Base-by-base conservation (phyloP, 2,329 filamentous ascomycete species). In the Claviceps lovelessii region DNA sequence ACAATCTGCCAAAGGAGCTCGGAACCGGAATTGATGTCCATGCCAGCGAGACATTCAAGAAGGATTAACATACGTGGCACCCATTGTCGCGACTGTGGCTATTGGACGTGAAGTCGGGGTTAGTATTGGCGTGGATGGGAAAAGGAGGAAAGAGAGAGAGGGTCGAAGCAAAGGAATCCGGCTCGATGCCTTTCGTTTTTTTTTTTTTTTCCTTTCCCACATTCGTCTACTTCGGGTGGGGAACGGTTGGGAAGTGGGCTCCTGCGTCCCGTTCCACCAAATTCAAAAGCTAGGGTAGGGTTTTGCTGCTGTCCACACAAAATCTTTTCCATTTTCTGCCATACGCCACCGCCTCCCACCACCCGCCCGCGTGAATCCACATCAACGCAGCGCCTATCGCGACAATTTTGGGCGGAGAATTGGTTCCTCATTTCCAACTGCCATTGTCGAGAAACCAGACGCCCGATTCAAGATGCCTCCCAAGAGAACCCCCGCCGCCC, bases 401-500 rank as follows among this genome's bases (percentile, higher is more conserved):
- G 58, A 61, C 58, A 60, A 61, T 62, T 59, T 15, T 2, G 59
- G 56, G 56, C 5, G 3, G 58, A 55, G 60, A 62, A 9, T 31
- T 55, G 44, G 50, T 46, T 58, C 63, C 57, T 62, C 62, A 67
- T 66, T 66, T 63, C 64, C 66, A 66, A 62, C 61, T 64, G 64
- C 65, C 62, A 67, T 61, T 63, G 61, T 66, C 65, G 59, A 66
- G 63, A 59, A 64, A 66, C 62, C 67, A 65, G 63, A 65, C 62
- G 37, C 10, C 41, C 62, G 62, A 63, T 68, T 74, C 80, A 88
- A 76, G 73, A 97, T 97, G 91, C 79, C 90, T 76, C 90, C 90
- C 75, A 94, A 94, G 84, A 90, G 91, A 81, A 84, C 85, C 75
- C 77, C 83, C 72, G 77, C 83, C 73, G 84, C 87, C 70, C 81